A percentile compares a stretch with the other conserved stretches of the same genome.
These are phyloP conservation scores for Neurospora cerealis DNA, from an alignment of 495 filamentous ascomycete genomes.

Conservation along the genomic window DNA sequence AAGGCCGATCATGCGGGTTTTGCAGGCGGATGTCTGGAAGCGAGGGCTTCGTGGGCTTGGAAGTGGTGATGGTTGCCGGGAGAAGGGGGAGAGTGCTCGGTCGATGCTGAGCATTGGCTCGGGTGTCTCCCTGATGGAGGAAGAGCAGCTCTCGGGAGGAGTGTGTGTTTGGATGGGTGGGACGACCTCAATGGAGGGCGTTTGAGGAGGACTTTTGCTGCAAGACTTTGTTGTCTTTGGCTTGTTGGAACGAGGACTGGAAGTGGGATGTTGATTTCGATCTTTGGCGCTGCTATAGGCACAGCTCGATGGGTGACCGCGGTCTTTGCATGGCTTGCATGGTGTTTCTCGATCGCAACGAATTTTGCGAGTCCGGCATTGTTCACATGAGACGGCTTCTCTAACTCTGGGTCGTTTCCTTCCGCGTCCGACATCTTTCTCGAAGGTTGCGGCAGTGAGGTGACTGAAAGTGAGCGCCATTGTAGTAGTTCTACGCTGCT, in stretches of 20 bases:
- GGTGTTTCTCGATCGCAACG: constrained; percentile 50
- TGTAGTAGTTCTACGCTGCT: background rate
- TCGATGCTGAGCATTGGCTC: constrained; percentile 1
- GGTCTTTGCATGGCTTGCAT: constrained; percentile 26
- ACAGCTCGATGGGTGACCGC: constrained; percentile 7
- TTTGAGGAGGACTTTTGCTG: background rate
- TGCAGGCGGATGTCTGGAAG: constrained; percentile 4
- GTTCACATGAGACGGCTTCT: constrained; percentile 13
- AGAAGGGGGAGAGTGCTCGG: background rate
- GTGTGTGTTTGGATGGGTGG: background rate
- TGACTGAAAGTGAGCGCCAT: constrained; percentile 14
- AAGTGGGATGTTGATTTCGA: background rate
- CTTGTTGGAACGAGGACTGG: background rate
- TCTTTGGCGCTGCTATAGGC: constrained; percentile 4
- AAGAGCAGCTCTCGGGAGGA: constrained; percentile 8
- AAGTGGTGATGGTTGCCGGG: background rate
- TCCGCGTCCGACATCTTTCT: constrained; percentile 11
- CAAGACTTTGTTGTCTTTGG: background rate
- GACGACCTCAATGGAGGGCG: background rate
- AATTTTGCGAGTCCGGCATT: constrained; percentile 49
- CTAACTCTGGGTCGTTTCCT: constrained; percentile 13
- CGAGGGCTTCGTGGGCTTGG: background rate
- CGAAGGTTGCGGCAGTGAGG: constrained; percentile 14
- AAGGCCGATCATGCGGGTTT: constrained; percentile 13
- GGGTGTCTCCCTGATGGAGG: constrained; percentile 4